Evolutionary conservation across 495 filamentous ascomycete species (phyloP).

Genomic region (Annulohypoxylon moriforme): DNA sequence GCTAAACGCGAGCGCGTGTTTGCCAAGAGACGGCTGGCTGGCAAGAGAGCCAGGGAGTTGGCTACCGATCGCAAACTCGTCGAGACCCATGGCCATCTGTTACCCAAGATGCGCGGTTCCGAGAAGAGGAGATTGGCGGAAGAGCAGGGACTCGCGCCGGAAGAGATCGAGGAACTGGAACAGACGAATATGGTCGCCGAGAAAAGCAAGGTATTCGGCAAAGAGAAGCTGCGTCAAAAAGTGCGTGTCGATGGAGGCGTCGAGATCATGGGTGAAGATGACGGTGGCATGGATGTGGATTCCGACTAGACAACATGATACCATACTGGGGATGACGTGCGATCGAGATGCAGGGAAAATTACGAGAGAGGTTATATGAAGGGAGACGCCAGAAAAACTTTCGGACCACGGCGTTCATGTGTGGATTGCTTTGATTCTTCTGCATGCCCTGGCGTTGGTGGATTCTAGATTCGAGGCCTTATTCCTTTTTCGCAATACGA

Average conservation of each 20-base stretch:
- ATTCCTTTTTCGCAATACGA: conserved; percentile 24
- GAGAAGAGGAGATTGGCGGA: conserved; percentile 61
- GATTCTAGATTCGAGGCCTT: conserved; percentile 16
- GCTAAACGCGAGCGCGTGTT: conserved; percentile 84
- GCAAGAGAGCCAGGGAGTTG: conserved; percentile 83
- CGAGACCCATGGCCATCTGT: conserved; percentile 88
- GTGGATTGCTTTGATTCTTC: conserved; percentile 27
- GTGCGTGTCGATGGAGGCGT: conserved; percentile 74
- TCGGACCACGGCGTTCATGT: conserved; percentile 33
- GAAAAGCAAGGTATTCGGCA: conserved; percentile 64
- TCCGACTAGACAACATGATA: conserved; percentile 53
- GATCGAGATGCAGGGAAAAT: neutral
- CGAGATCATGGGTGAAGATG: conserved; percentile 64
- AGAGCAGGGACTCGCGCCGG: conserved; percentile 61
- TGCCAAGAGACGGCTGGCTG: conserved; percentile 91
- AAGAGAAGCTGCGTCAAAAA: conserved; percentile 71
- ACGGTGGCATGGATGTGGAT: conserved; percentile 74
- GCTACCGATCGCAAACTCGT: conserved; percentile 87
- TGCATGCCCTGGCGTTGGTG: conserved; percentile 45
- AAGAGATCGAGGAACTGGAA: conserved; percentile 67
- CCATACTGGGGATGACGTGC: neutral
- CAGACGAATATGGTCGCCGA: conserved; percentile 48
- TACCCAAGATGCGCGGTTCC: conserved; percentile 70
- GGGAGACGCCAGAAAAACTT: conserved; percentile 13
- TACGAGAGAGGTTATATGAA: neutral